Conservation (phyloP, 768 basidiomycete genomes). For the Lactarius deliciosus region DNA sequence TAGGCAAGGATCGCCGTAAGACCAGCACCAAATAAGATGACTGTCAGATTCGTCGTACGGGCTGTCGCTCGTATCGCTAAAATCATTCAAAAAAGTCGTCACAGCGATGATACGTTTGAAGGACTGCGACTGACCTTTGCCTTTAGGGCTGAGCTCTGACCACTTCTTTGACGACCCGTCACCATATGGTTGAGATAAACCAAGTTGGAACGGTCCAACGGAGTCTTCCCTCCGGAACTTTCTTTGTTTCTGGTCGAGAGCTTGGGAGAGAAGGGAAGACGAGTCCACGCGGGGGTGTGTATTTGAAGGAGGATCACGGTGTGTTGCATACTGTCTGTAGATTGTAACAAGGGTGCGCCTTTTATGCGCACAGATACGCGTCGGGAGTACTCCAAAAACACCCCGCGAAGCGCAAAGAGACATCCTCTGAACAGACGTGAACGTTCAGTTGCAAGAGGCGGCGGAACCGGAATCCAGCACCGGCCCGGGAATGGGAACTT, state of each 20-base stretch:
- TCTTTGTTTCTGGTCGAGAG: constrained; percentile 59
- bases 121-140: constrained; percentile 55
- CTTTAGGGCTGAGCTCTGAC: constrained; percentile 73
- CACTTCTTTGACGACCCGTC: constrained; percentile 67
- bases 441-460: not conserved
- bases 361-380: not conserved
- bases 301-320: constrained; percentile 14
- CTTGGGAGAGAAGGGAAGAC: constrained; percentile 58
- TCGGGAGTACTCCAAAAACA: not conserved
- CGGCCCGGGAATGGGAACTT: too few relatives aligned
- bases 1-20: constrained; percentile 74
- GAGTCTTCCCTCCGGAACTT: constrained; percentile 48
- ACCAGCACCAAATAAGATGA: constrained; percentile 75
- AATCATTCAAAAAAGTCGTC: not conserved
- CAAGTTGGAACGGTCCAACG: constrained; percentile 78
- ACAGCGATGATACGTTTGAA: constrained; percentile 1
- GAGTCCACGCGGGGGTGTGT: constrained; percentile 33
- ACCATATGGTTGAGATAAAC: constrained; percentile 57
- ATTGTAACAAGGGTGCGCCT: not conserved
- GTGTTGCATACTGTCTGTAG: constrained; percentile 23
- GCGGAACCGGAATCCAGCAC: too few relatives aligned
- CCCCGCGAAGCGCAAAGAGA: constrained; percentile 7
- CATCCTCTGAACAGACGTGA: constrained; percentile 6
- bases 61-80: constrained; percentile 55
- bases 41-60: constrained; percentile 50